phyloP scores from a whole-genome alignment of 108 stramenopile genomes.

The Cyclotella sp. region DNA sequence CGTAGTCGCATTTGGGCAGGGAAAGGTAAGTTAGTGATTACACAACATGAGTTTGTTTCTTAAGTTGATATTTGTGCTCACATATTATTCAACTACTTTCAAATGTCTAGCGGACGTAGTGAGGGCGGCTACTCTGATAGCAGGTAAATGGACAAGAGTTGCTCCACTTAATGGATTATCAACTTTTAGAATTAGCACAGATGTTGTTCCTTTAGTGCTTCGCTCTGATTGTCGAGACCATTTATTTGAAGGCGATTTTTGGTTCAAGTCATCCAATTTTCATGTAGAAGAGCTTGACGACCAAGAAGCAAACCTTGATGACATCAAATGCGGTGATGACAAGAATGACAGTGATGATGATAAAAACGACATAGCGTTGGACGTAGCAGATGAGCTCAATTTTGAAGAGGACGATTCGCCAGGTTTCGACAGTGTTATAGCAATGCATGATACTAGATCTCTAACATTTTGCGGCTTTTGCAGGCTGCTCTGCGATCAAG shows the following conservation, averaged over 20 bases:
- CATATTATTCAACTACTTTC: too few relatives aligned
- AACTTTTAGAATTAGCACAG: slow-evolving; percentile 1
- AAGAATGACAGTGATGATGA: slow-evolving; percentile 8
- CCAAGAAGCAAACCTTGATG: slow-evolving; percentile 29
- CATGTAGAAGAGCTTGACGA: slow-evolving; percentile 21
- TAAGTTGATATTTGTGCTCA: too few relatives aligned
- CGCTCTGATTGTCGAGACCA: slow-evolving; percentile 39
- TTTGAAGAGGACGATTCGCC: slow-evolving; percentile 30
- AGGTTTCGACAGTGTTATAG: background rate
- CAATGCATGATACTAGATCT: slow-evolving; percentile 10
- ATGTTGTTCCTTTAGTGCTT: slow-evolving; percentile 44
- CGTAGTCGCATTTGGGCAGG: slow-evolving; percentile 77
- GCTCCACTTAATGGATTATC: slow-evolving; percentile 25
- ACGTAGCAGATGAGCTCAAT: slow-evolving; percentile 41
- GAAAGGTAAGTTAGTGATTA: slow-evolving; percentile 33
- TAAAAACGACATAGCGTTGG: slow-evolving; percentile 28
- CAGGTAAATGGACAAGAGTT: slow-evolving; percentile 44
- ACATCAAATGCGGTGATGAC: background rate
- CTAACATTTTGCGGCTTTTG: slow-evolving; percentile 64
- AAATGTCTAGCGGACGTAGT: slow-evolving; percentile 39
- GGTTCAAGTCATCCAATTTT: slow-evolving; percentile 49
- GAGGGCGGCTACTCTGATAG: slow-evolving; percentile 45
- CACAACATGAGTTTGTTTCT: too few relatives aligned
- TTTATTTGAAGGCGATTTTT: slow-evolving; percentile 63
- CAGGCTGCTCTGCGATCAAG: slow-evolving; percentile 65